Base-by-base conservation (phyloP, 2,329 filamentous ascomycete genomes). In the Phyllosticta citribraziliensis region DNA sequence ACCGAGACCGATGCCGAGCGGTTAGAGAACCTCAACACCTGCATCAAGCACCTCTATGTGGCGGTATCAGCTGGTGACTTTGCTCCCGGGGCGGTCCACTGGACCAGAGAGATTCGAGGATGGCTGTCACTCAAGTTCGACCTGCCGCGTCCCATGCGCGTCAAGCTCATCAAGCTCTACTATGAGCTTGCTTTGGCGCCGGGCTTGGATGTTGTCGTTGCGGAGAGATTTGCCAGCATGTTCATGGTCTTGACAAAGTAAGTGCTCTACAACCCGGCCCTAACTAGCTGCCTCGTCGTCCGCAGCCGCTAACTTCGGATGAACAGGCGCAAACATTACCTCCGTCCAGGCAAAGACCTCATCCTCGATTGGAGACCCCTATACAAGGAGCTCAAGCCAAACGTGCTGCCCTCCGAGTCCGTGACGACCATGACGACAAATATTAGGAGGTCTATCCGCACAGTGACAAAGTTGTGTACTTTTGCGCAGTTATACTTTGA, bases 81-180 rank as follows among this genome's bases (percentile, higher is more conserved):
- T 75, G 87, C 88, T 24, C 90, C 93, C 0, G 94, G 94, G 35
- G 94, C 93, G 27, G 81, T 96, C 64, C 93, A 99, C 75, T 99
- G 94, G 94, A 97, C 94, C 17, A 86, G 93, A 67, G 94, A 99
- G 82, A 86, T 99, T 55, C 86, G 92, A 71, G 90, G 88, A 75
- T 99, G 95, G 94, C 81, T 99, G 66, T 89, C 88, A 59, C 85
- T 99, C 75, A 99, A 99, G 80, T 99, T 99, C 72, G 93, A 99
- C 76, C 91, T 96, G 72, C 90, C 91, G 55, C 85, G 89, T 68
- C 87, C 88, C 71, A 86, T 92, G 66, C 84, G 95, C 62, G 86
- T 91, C 56, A 90, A 85, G 74, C 83, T 99, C 30, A 89, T 94
- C 30, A 89, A 88, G 76, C 81, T 99, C 47, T 99, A 97, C 77